Conservation (phyloP, 768 basidiomycete genomes). For the Termitomyces sp. region DNA sequence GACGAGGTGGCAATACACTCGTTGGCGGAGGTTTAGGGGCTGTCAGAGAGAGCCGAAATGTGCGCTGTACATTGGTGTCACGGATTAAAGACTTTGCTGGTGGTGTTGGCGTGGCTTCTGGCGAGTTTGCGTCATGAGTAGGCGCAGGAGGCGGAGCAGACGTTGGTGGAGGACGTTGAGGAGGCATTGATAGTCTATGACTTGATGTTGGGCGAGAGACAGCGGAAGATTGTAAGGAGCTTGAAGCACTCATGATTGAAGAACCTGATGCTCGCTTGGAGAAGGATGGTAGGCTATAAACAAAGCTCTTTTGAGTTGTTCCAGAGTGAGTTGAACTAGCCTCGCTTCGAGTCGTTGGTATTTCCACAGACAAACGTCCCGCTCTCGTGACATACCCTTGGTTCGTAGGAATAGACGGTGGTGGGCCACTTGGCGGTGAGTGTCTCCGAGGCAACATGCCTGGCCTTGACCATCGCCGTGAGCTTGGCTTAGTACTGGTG, state of each 20-base stretch:
- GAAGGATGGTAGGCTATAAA: conserved; percentile 42
- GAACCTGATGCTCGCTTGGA: conserved; percentile 49
- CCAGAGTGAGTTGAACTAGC: conserved; percentile 31
- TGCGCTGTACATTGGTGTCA: conserved; percentile 50
- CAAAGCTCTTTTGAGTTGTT: conserved; percentile 35
- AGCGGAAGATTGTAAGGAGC: conserved; percentile 33
- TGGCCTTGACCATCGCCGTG: conserved; percentile 50
- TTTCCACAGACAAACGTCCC: conserved; percentile 12
- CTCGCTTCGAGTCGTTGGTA: conserved; percentile 27
- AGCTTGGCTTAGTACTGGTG: conserved; percentile 27
- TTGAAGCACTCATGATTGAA: conserved; percentile 40
- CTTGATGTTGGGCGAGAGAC: conserved; percentile 28
- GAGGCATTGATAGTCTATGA: conserved; percentile 58
- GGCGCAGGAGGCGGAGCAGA: conserved; percentile 69
- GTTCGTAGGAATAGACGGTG: conserved; percentile 38
- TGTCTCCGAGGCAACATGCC: conserved; percentile 41
- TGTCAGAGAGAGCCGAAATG: conserved; percentile 50
- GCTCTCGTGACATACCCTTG: conserved; percentile 16
- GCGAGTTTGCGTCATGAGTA: conserved; percentile 19
- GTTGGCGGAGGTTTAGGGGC: conserved; percentile 64
- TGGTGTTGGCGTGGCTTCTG: conserved; percentile 14
- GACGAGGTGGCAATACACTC: conserved; percentile 55
- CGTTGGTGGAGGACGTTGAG: conserved; percentile 68
- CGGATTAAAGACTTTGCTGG: conserved; percentile 40
- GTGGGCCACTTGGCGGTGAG: conserved; percentile 56